Evolutionary conservation across 139 green algal species (phyloP).

Genomic region (Spirogloea muscicola): DNA sequence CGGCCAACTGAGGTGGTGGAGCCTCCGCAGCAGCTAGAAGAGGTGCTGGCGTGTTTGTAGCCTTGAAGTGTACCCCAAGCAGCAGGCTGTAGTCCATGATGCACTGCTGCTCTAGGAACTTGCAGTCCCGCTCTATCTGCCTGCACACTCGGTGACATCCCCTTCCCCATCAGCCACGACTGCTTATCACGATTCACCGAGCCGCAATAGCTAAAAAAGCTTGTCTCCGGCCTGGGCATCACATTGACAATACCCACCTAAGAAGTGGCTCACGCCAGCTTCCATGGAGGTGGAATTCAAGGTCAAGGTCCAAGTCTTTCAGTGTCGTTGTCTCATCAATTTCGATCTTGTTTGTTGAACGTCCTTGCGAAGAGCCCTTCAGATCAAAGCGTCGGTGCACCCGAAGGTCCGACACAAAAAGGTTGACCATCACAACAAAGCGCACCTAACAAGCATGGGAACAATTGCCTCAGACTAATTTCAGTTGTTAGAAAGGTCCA

Average conservation of each 20-base stretch:
- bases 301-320: constrained; percentile 82
- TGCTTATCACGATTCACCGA: not conserved
- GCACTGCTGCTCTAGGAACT: constrained; percentile 59
- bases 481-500: no score
- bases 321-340: constrained; percentile 55
- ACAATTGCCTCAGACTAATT: no score
- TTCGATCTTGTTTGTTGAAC: constrained; percentile 44
- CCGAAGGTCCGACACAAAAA: constrained; percentile 79
- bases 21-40: constrained; percentile 4
- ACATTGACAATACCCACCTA: no score
- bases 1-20: no score
- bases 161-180: not conserved
- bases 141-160: constrained; percentile 10
- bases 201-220: not conserved
- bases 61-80: constrained; percentile 61
- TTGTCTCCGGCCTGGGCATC: no score
- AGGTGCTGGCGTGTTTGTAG: constrained; percentile 12
- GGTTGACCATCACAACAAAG: constrained; percentile 95
- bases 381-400: constrained; percentile 90
- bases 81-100: constrained; percentile 94
- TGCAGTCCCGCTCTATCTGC: constrained; percentile 63
- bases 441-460: no score
- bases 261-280: constrained; percentile 39
- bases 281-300: constrained; percentile 52
- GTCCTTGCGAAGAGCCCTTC: constrained; percentile 82